phyloP scores from a whole-genome alignment of 1,139 yeast species.

The Eremothecium cymbalariae region DNA sequence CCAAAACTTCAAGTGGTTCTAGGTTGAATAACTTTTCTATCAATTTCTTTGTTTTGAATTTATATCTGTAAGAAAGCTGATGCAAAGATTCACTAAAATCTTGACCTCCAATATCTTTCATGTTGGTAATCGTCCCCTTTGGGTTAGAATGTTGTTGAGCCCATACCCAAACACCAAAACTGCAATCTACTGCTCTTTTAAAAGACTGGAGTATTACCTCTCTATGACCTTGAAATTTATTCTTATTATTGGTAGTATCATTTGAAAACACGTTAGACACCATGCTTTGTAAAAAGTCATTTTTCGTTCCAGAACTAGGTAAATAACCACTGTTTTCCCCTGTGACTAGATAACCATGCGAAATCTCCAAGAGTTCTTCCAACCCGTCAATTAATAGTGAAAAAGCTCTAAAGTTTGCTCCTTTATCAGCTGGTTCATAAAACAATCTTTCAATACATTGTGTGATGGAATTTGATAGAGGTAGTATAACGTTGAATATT shows the following conservation, averaged over 20 bases:
- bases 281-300: constrained; percentile 31
- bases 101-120: constrained; percentile 10
- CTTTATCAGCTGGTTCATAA: constrained; percentile 18
- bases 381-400: constrained; percentile 54
- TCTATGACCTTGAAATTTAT: constrained; percentile 48
- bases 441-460: constrained; percentile 24
- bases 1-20: constrained; percentile 70
- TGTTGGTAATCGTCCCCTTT: constrained; percentile 16
- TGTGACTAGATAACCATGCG: constrained; percentile 48
- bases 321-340: constrained; percentile 27
- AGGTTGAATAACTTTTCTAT: constrained; percentile 60
- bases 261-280: constrained; percentile 76
- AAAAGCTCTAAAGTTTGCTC: constrained; percentile 32
- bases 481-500: constrained; percentile 29
- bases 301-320: constrained; percentile 16
- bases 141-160: constrained; percentile 41
- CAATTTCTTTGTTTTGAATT: constrained; percentile 61
- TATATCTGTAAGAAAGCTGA: constrained; percentile 59
- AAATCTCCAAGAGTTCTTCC: constrained; percentile 51
- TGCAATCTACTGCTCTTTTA: constrained; percentile 48
- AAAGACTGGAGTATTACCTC: constrained; percentile 54
- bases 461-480: constrained; percentile 30
- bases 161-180: constrained; percentile 69
- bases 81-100: constrained; percentile 40
- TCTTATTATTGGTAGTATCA: constrained; percentile 56